Evolutionary conservation across 1,284 basidiomycete genomes (phyloP).

Genomic region (Phylloporus sp.): DNA sequence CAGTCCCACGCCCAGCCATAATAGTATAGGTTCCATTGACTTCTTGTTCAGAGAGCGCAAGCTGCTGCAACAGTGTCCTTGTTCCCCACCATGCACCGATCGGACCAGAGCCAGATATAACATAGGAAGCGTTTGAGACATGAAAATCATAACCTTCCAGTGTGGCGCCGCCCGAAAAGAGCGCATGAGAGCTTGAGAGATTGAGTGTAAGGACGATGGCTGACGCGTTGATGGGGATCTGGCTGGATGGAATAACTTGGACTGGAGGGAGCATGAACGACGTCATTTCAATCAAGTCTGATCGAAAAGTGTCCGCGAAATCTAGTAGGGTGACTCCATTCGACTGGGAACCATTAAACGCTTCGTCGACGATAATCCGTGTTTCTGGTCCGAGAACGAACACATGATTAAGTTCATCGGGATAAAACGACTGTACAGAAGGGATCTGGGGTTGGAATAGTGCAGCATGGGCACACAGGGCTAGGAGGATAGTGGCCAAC

Average conservation of each 20-base stretch:
- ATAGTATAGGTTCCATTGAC: constrained; percentile 25
- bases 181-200: constrained; percentile 29
- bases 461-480: background rate
- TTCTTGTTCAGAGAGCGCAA: constrained; percentile 31
- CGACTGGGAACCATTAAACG: constrained; percentile 1
- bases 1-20: constrained; percentile 41
- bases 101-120: constrained; percentile 41
- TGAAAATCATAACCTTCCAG: constrained; percentile 45
- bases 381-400: constrained; percentile 31
- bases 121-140: constrained; percentile 34
- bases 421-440: constrained; percentile 32
- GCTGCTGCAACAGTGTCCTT: constrained; percentile 47
- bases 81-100: constrained; percentile 51
- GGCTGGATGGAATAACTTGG: constrained; percentile 12
- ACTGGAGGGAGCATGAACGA: constrained; percentile 27
- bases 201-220: constrained; percentile 36
- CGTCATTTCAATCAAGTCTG: constrained; percentile 29
- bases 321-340: constrained; percentile 28
- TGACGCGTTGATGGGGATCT: constrained; percentile 1
- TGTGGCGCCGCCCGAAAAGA: constrained; percentile 42
- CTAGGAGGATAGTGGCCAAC: constrained; percentile 1
- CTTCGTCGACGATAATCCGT: constrained; percentile 32
- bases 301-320: constrained; percentile 36
- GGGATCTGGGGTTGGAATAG: constrained; percentile 35
- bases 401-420: constrained; percentile 8